Percentiles rank a stretch among this genome's conserved stretches.
phyloP scores from a whole-genome alignment of 192 early-diverging fungal genomes.

The Obelidium mucronatum region DNA sequence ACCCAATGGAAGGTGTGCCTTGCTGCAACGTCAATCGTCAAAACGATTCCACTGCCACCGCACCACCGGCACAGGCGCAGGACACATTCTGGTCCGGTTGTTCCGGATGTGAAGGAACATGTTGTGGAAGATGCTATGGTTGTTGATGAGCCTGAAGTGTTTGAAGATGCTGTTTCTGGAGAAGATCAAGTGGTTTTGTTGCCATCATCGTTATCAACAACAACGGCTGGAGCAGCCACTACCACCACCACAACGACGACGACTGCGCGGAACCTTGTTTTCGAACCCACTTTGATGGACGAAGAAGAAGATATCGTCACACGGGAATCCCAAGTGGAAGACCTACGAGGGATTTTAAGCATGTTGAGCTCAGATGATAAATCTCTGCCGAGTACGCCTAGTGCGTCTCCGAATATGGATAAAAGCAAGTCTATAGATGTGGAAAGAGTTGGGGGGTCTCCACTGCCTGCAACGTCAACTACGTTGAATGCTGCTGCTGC shows the following conservation, averaged over 20 bases:
- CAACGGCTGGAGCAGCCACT: neutral
- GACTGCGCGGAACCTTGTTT: neutral
- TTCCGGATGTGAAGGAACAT: neutral
- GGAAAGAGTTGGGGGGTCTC: too few species aligned
- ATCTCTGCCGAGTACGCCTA: slow-evolving; percentile 12
- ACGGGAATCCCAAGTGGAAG: neutral
- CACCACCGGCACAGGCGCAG: too few species aligned
- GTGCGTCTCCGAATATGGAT: neutral
- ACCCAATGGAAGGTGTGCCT: too few species aligned
- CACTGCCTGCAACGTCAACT: too few species aligned
- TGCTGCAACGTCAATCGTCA: too few species aligned
- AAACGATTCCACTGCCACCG: too few species aligned
- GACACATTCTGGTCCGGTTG: neutral
- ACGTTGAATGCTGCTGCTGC: neutral
- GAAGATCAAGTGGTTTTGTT: neutral
- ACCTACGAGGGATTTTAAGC: neutral
- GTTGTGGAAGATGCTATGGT: neutral
- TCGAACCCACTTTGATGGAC: neutral
- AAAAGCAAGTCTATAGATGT: too few species aligned
- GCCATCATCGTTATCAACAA: neutral
- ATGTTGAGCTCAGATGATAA: neutral
- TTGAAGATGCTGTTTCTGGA: too few species aligned
- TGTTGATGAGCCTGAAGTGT: too few species aligned
- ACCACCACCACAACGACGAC: neutral
- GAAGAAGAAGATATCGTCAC: neutral